A percentile compares a stretch with the other conserved stretches of the same genome.
phyloP scores from a whole-genome alignment of 2,329 filamentous ascomycete species.

The Arthroderma sp. region DNA sequence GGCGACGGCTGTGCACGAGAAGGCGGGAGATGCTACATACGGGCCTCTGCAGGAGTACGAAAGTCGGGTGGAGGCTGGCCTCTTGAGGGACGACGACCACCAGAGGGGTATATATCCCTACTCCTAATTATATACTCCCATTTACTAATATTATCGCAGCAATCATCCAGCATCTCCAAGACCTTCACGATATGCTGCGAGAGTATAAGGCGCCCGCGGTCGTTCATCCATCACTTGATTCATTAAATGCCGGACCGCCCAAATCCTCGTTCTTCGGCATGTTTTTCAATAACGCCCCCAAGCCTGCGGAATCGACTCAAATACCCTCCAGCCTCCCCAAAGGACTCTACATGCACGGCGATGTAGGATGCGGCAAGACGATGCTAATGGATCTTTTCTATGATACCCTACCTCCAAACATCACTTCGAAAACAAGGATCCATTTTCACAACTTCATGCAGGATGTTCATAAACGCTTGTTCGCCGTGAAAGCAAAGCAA shows the following conservation, averaged over 20 bases:
- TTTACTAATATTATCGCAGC: slow-evolving; percentile 37
- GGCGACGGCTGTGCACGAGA: neutral
- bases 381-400: slow-evolving; percentile 99
- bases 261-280: slow-evolving; percentile 41
- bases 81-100: slow-evolving; percentile 75
- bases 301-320: slow-evolving; percentile 25
- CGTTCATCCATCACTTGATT: slow-evolving; percentile 63
- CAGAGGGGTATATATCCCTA: slow-evolving; percentile 57
- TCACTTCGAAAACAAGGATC: slow-evolving; percentile 75
- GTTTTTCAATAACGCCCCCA: slow-evolving; percentile 27
- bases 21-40: slow-evolving; percentile 11
- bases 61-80: slow-evolving; percentile 58
- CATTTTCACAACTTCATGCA: slow-evolving; percentile 99
- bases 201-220: slow-evolving; percentile 63
- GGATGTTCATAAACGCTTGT: slow-evolving; percentile 80
- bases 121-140: slow-evolving; percentile 1
- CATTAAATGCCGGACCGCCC: slow-evolving; percentile 38
- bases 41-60: slow-evolving; percentile 87
- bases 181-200: slow-evolving; percentile 71
- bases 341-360: slow-evolving; percentile 88
- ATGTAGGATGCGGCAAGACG: slow-evolving; percentile 95
- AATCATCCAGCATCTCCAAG: slow-evolving; percentile 79
- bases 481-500: slow-evolving; percentile 77
- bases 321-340: slow-evolving; percentile 68
- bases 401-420: slow-evolving; percentile 71